phyloP scores from a whole-genome alignment of 1,284 basidiomycete species.

The Tremellales sp. region DNA sequence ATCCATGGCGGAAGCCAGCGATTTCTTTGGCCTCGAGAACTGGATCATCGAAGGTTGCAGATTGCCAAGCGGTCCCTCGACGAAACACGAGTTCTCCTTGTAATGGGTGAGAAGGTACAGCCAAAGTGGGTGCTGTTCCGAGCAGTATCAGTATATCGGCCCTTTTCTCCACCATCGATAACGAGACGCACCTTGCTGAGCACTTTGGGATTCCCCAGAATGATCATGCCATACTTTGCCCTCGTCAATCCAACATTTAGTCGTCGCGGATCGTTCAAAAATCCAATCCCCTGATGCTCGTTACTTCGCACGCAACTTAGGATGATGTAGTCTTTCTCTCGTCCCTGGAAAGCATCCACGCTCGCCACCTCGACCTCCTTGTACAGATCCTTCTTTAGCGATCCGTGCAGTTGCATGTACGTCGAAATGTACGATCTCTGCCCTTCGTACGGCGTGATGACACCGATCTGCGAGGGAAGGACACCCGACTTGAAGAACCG shows the following conservation, averaged over 20 bases:
- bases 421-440: constrained; percentile 98
- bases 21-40: constrained; percentile 89
- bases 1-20: constrained; percentile 79
- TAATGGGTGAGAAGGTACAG: constrained; percentile 97
- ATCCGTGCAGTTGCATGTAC: constrained; percentile 99
- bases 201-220: constrained; percentile 97
- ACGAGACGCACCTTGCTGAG: constrained; percentile 78
- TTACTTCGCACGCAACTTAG: constrained; percentile 98
- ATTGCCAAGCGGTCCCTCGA: constrained; percentile 95
- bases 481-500: constrained; percentile 99
- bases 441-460: constrained; percentile 98
- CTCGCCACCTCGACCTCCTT: constrained; percentile 99
- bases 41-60: constrained; percentile 98
- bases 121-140: constrained; percentile 85
- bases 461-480: constrained; percentile 89
- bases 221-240: constrained; percentile 96
- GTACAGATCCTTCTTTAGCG: constrained; percentile 97
- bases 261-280: constrained; percentile 95
- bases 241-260: constrained; percentile 96
- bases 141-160: not conserved
- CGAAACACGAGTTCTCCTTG: constrained; percentile 91
- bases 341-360: constrained; percentile 98
- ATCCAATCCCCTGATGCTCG: constrained; percentile 98
- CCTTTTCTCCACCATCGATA: not conserved
- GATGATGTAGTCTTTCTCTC: constrained; percentile 99